Base-by-base conservation (phyloP, 2,329 filamentous ascomycete species). In the Colletotrichum spaethianum region DNA sequence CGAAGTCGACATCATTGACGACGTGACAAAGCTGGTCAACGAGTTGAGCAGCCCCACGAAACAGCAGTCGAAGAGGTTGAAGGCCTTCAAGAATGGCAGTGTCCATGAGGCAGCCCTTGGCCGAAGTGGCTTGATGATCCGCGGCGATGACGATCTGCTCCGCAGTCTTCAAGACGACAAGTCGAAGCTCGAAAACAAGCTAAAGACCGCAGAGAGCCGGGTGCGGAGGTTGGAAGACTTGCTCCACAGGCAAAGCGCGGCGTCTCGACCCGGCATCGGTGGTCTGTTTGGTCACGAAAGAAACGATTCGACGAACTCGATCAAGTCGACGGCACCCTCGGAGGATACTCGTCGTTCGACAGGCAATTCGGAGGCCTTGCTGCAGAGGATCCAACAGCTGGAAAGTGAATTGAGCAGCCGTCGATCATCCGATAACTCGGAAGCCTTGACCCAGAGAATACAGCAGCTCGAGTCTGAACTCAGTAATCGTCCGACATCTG, bases 51-150 rank as follows among this genome's bases (percentile, higher is more conserved):
- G 89, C 67, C 95, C 96, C 3, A 96, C 94, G 0, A 94, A 93
- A 76, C 94, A 96, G 80, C 95, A 97, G 79, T 90, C 92, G 73
- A 95, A 94, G 81, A 91, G 94, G 69, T 90, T 96, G 8, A 97
- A 96, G 80, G 95, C 94, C 6, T 98, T 99, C 86, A 98, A 98
- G 80, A 96, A 97, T 79, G 96, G 96, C 20, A 98, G 96, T 79
- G 89, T 98, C 46, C 95, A 98, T 77, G 96, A 98, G 79, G 92
- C 93, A n/a, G 91, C 90, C 3, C 88, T 98, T 73, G 94, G 94
- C n/a, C 91, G 93, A 77, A 97, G 94, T 75, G 96, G 94, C 1
- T 88, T 98, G 12, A 84, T 98, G 77, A 89, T 97, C 18, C 91
- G 94, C 48, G 95, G 94, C n/a, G 93, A 96, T 73, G 94, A 97